These are phyloP conservation scores for Sparassis latifolia DNA, from an alignment of 1,284 basidiomycete species.

Conservation along the genomic window DNA sequence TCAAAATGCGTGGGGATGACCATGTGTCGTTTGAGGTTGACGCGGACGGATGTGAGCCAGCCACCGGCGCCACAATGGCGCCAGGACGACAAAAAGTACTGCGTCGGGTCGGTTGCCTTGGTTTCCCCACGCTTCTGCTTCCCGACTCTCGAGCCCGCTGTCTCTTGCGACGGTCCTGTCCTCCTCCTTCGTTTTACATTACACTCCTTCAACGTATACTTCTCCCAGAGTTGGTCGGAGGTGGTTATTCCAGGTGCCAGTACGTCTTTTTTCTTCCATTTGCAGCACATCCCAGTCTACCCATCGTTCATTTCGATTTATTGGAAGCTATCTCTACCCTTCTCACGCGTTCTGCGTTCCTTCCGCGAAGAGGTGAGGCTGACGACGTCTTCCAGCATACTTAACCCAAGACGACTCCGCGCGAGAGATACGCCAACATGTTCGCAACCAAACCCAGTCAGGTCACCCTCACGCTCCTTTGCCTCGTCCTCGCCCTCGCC, in stretches of 20 bases:
- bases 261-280: background rate
- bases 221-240: background rate
- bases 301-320: background rate
- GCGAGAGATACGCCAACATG: slow-evolving; percentile 28
- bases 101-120: slow-evolving; percentile 4
- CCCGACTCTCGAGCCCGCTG: background rate
- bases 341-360: background rate
- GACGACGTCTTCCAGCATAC: background rate
- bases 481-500: slow-evolving; percentile 45
- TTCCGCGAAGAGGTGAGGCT: background rate
- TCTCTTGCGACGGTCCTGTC: slow-evolving; percentile 2
- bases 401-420: background rate
- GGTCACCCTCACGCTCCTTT: slow-evolving; percentile 56
- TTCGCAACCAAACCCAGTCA: slow-evolving; percentile 36
- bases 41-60: no score
- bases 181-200: slow-evolving; percentile 1
- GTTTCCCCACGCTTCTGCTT: slow-evolving; percentile 2
- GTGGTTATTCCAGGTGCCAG: slow-evolving; percentile 1
- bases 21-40: no score
- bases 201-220: background rate
- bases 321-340: slow-evolving; percentile 1
- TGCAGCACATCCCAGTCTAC: background rate
- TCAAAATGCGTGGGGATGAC: no score
- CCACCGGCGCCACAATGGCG: no score
- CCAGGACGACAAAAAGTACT: background rate